Percentiles rank a stretch among this genome's conserved stretches.
phyloP scores from a whole-genome alignment of 306 rosid species.

The Fragaria ananassa region DNA sequence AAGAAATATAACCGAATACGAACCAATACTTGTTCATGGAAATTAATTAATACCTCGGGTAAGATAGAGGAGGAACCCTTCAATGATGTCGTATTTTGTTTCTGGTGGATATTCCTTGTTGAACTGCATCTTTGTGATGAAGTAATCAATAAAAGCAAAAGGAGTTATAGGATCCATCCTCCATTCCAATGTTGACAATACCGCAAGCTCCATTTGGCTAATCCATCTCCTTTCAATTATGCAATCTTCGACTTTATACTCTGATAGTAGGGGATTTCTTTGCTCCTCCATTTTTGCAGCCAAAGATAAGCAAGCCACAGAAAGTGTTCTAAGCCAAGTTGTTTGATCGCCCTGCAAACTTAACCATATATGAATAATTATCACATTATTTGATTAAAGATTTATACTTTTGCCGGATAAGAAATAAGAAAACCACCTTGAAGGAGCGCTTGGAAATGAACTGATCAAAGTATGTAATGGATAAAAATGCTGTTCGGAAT shows the following conservation, averaged over 20 bases:
- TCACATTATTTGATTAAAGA: not conserved
- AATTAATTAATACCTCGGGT: conserved; percentile 45
- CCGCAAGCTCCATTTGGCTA: conserved; percentile 75
- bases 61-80: conserved; percentile 44
- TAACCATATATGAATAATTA: not conserved
- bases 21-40: not conserved
- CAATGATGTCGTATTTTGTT: conserved; percentile 24
- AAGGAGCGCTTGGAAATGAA: not conserved
- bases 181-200: conserved; percentile 72
- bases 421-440: not conserved
- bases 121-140: conserved; percentile 41
- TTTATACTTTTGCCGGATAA: not conserved
- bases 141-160: conserved; percentile 60
- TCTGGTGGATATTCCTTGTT: conserved; percentile 37
- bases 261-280: conserved; percentile 48
- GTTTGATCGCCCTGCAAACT: not conserved
- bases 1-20: not conserved
- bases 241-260: conserved; percentile 47
- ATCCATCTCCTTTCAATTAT: conserved; percentile 44
- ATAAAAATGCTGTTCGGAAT: conserved; percentile 73
- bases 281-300: conserved; percentile 86
- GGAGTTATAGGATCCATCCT: conserved; percentile 58
- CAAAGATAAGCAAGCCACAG: conserved; percentile 67
- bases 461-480: conserved; percentile 50
- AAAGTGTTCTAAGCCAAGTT: conserved; percentile 13